Evolutionary conservation across 768 basidiomycete genomes (phyloP).

Genomic region (Panaeolus papilionaceus): DNA sequence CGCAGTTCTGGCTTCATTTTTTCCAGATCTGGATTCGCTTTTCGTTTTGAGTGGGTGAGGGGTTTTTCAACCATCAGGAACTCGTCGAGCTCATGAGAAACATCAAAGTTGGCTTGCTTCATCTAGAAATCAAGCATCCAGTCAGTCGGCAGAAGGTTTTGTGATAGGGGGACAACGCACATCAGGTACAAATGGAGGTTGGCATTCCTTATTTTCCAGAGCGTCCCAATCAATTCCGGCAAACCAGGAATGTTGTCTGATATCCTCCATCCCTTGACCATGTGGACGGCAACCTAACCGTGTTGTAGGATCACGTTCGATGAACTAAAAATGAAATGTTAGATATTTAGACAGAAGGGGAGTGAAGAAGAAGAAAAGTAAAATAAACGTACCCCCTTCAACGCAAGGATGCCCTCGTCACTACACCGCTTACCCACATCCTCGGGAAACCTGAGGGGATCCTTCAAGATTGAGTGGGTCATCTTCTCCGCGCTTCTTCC

Average conservation of each 20-base stretch:
- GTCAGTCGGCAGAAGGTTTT: slow-evolving; percentile 14
- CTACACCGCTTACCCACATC: slow-evolving; percentile 67
- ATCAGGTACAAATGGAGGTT: slow-evolving; percentile 91
- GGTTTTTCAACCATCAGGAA: slow-evolving; percentile 98
- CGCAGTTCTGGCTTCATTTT: slow-evolving; percentile 92
- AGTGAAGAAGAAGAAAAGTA: not conserved
- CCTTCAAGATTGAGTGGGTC: slow-evolving; percentile 85
- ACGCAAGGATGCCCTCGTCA: slow-evolving; percentile 64
- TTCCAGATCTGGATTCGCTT: slow-evolving; percentile 83
- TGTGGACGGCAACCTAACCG: slow-evolving; percentile 83
- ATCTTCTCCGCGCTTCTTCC: slow-evolving; percentile 90
- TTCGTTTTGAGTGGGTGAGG: slow-evolving; percentile 93
- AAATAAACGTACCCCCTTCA: slow-evolving; percentile 63
- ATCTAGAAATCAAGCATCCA: slow-evolving; percentile 54
- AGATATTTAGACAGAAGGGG: slow-evolving; percentile 24
- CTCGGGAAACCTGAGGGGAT: slow-evolving; percentile 80
- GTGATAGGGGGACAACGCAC: slow-evolving; percentile 55
- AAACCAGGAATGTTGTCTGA: slow-evolving; percentile 90
- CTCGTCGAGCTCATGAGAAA: slow-evolving; percentile 96
- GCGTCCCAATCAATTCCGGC: slow-evolving; percentile 78
- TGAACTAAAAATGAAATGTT: slow-evolving; percentile 56
- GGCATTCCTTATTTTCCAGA: slow-evolving; percentile 69
- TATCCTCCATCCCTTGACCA: slow-evolving; percentile 75
- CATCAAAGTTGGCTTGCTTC: slow-evolving; percentile 98
- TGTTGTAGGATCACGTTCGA: slow-evolving; percentile 80